Evolutionary conservation across 2,329 filamentous ascomycete species (phyloP), one percentile per base, ranked within the genome.

Genomic region (Pseudophaeomoniella oleicola): DNA sequence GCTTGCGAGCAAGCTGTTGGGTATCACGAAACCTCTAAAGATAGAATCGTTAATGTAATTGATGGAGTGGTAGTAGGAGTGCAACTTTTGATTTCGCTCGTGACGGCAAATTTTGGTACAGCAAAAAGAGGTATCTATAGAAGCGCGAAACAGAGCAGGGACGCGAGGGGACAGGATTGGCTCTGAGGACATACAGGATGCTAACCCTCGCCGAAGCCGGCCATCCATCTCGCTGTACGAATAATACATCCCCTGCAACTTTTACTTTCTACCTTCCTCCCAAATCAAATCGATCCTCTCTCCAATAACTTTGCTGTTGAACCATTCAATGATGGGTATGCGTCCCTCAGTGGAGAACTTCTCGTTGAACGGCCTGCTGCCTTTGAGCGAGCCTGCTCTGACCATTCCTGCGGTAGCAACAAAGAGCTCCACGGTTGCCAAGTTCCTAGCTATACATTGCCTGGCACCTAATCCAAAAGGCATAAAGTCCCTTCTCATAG

Each of bases 291-390:
- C 46, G 14, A 72, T 64, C 46, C 54, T 61, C 42, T 64, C 64
- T 0, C 62, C 66, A 29, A 63, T 60, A 2, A 72, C 60, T 43
- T 61, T 64, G 2, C 61, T 63, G 44, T 72, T 72, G 43, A 73
- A 72, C 69, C 69, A 72, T 46, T 74, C 64, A 17, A 58, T 51
- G n/a, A 71, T 66, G 48, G 67, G 58, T 9, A 72, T 58, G 22
- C 22, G 22, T 27, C 22, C 22, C 6, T 27, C 22, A 27, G 9
- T 6, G 9, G n/a, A 9, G n/a, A 27, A n/a, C 37, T 57, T 51
- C 1, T 60, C 52, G 14, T 59, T 46, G 2, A 62, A 51, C 2
- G 52, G 46, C 32, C 40, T 60, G 2, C 63, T 65, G 2, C 65
- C 66, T 3, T 54, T 49, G 13, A 72, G 49, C 2, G 67, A 57